Conservation (phyloP, 257 asterid genomes). For the Petunia axillaris region DNA sequence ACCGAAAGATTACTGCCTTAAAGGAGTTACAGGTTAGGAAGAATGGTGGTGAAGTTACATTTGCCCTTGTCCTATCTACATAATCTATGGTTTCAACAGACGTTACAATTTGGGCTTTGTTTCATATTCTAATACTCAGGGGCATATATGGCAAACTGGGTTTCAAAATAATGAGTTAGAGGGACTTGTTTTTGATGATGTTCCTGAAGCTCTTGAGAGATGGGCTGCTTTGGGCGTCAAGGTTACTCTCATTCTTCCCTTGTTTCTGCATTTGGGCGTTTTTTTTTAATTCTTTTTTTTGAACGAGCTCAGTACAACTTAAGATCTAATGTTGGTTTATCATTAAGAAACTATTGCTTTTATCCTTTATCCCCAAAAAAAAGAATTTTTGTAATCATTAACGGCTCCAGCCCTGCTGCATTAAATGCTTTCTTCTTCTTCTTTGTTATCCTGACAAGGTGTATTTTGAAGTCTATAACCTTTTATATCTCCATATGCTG, state of each 20-base stretch:
- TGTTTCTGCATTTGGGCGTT: neutral
- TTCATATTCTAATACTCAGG: slow-evolving; percentile 43
- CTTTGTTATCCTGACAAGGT: neutral
- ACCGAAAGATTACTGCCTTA: slow-evolving; percentile 87
- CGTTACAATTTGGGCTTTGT: neutral
- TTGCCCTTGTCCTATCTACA: neutral
- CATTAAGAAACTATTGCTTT: neutral
- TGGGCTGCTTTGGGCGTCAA: slow-evolving; percentile 78
- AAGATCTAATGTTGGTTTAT: slow-evolving; percentile 5
- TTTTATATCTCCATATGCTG: neutral
- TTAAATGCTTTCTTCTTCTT: slow-evolving; percentile 2
- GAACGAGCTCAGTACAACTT: neutral
- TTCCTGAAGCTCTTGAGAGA: slow-evolving; percentile 79
- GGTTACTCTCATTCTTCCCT: slow-evolving; percentile 41
- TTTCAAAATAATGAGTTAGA: slow-evolving; percentile 62
- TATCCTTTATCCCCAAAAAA: neutral
- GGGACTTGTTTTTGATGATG: slow-evolving; percentile 71
- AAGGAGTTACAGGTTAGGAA: slow-evolving; percentile 81
- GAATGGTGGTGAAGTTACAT: neutral
- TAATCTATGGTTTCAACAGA: neutral
- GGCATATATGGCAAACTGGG: slow-evolving; percentile 85
- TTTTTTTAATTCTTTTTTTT: neutral
- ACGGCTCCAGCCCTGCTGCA: neutral
- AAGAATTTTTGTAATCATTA: neutral
- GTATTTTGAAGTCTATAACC: neutral